A percentile compares a stretch with the other conserved stretches of the same genome.
phyloP scores from a whole-genome alignment of 2,329 filamentous ascomycete species.

The Colletotrichum aenigma region DNA sequence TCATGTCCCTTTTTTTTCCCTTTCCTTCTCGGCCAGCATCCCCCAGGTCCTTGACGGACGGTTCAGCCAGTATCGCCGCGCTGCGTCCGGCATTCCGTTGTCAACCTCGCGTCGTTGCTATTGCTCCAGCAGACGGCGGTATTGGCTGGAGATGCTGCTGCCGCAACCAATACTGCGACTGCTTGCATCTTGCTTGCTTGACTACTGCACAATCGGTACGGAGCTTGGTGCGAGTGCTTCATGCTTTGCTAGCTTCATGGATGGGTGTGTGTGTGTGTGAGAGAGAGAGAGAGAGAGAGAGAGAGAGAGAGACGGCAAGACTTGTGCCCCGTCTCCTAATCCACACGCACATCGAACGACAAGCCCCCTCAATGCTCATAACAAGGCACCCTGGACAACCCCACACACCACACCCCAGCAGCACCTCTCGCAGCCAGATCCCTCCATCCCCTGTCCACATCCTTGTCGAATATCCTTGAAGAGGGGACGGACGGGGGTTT shows the following conservation, averaged over 20 bases:
- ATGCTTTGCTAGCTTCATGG: neutral
- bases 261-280: neutral
- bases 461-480: slow-evolving; percentile 15
- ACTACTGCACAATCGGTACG: neutral
- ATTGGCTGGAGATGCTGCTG: neutral
- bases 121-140: neutral
- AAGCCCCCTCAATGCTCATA: slow-evolving; percentile 4
- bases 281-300: neutral
- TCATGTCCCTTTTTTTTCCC: neutral
- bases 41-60: neutral
- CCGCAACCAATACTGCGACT: neutral
- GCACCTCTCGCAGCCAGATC: slow-evolving; percentile 5
- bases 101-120: neutral
- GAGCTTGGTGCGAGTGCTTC: neutral
- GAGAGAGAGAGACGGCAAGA: neutral
- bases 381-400: slow-evolving; percentile 2
- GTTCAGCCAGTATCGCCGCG: neutral
- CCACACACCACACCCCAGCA: neutral
- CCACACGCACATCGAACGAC: slow-evolving; percentile 5
- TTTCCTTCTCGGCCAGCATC: neutral
- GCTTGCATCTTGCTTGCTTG: neutral
- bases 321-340: neutral
- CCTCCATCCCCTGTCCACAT: neutral
- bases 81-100: neutral
- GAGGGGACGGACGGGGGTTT: slow-evolving; percentile 13